Conservation (phyloP, 768 basidiomycete species). For the Mycena olivaceomarginata region DNA sequence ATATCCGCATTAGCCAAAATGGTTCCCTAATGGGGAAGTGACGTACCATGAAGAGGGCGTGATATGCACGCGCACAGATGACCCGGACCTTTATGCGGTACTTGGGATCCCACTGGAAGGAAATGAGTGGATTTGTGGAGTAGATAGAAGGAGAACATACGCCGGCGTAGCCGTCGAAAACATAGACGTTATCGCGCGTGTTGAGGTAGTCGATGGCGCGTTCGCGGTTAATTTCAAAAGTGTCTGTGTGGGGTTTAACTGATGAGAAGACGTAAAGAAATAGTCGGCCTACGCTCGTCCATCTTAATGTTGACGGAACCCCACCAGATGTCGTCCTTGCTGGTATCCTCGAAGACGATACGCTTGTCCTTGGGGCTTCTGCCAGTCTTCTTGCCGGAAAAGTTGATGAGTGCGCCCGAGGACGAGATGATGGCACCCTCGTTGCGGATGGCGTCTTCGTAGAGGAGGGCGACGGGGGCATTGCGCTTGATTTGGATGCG, state of each 20-base stretch:
- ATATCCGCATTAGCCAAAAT: conserved; percentile 45
- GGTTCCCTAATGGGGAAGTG: conserved; percentile 43
- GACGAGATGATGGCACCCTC: conserved; percentile 99
- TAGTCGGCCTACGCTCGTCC: conserved; percentile 85
- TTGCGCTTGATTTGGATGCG: conserved; percentile 97
- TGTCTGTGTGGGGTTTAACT: conserved; percentile 71
- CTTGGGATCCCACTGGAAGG: conserved; percentile 94
- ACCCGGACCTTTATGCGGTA: conserved; percentile 99
- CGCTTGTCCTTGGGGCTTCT: conserved; percentile 99
- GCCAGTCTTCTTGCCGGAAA: conserved; percentile 99
- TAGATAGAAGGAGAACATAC: conserved; percentile 61
- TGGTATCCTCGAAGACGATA: conserved; percentile 97
- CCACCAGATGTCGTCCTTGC: conserved; percentile 99
- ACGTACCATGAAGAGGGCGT: conserved; percentile 98
- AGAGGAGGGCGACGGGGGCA: conserved; percentile 91
- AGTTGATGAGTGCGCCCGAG: conserved; percentile 98
- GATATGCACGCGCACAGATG: conserved; percentile 98
- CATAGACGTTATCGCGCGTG: conserved; percentile 98
- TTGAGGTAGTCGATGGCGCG: conserved; percentile 99
- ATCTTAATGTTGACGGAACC: conserved; percentile 99
- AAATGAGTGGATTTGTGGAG: conserved; percentile 35
- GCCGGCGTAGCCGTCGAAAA: conserved; percentile 97
- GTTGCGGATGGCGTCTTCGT: conserved; percentile 98
- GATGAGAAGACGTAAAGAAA: conserved; percentile 5
- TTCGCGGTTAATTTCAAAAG: conserved; percentile 99